Evolutionary conservation across 2,329 filamentous ascomycete genomes (phyloP).

Genomic region (Exophiala alcalophila): DNA sequence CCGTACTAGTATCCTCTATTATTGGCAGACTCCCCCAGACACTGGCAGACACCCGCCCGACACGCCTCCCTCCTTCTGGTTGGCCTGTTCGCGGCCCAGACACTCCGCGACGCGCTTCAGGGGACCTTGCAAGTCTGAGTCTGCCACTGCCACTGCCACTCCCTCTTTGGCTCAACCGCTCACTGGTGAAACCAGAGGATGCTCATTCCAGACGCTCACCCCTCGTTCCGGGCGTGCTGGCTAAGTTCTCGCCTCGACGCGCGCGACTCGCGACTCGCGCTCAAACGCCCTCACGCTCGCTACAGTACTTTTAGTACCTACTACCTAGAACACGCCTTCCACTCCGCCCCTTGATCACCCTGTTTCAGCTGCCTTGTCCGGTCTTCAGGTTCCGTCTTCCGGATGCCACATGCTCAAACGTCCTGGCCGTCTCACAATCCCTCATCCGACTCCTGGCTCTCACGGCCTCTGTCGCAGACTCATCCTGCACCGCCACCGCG

Average conservation of each 20-base stretch:
- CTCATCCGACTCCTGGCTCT: constrained; percentile 13
- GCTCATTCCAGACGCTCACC: too few species aligned
- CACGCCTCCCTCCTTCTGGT: constrained; percentile 16
- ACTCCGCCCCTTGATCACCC: constrained; percentile 7
- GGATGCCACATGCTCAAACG: constrained; percentile 16
- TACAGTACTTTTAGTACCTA: too few species aligned
- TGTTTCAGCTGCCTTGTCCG: constrained; percentile 21
- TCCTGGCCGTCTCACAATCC: constrained; percentile 26
- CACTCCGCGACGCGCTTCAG: constrained; percentile 23
- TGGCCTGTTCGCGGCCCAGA: constrained; percentile 2
- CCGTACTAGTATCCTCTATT: too few species aligned
- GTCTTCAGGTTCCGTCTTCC: constrained; percentile 1
- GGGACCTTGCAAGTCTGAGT: too few species aligned
- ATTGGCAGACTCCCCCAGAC: constrained; percentile 5
- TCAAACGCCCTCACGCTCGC: too few species aligned
- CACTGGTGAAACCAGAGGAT: constrained; percentile 29
- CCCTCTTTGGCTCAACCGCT: constrained; percentile 13
- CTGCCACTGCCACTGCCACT: constrained; percentile 5
- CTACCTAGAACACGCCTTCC: too few species aligned
- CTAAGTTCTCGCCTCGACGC: constrained; percentile 13
- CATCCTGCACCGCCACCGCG: too few species aligned
- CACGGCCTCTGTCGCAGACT: constrained; percentile 21
- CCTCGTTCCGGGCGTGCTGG: too few species aligned
- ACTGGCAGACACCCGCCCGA: constrained; percentile 25
- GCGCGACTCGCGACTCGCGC: constrained; percentile 15